Conservation (phyloP, 495 filamentous ascomycete species). For the Xylaria flabelliformis region DNA sequence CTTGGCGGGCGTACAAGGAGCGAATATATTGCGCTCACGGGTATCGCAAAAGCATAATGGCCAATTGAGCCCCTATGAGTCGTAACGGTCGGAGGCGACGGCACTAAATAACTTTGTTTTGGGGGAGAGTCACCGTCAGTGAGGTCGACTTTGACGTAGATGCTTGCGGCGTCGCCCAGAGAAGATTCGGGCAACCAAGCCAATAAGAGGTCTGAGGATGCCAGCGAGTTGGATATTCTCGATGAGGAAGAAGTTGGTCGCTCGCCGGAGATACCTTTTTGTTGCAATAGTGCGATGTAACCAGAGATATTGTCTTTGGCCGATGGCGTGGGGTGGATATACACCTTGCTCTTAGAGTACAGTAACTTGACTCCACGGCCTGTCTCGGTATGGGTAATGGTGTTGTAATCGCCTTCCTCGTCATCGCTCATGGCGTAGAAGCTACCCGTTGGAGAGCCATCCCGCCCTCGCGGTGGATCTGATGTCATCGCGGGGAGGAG, state of each 20-base stretch:
- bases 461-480: constrained; percentile 39
- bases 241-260: constrained; percentile 62
- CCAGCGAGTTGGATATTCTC: constrained; percentile 38
- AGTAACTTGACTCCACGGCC: constrained; percentile 93
- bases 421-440: constrained; percentile 98
- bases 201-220: constrained; percentile 76
- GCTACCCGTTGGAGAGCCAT: constrained; percentile 79
- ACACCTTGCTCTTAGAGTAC: constrained; percentile 98
- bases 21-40: constrained; percentile 87
- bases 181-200: constrained; percentile 95
- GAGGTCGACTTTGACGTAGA: constrained; percentile 94
- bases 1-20: constrained; percentile 90
- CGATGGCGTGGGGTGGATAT: constrained; percentile 94
- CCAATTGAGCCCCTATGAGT: constrained; percentile 73
- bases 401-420: constrained; percentile 94
- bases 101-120: constrained; percentile 87
- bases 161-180: constrained; percentile 82
- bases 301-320: constrained; percentile 96
- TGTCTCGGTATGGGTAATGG: constrained; percentile 81
- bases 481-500: constrained; percentile 43
- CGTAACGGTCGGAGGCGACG: constrained; percentile 84
- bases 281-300: constrained; percentile 92
- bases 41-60: constrained; percentile 90
- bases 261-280: constrained; percentile 65
- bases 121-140: constrained; percentile 80